phyloP scores from a whole-genome alignment of 1,139 yeast genomes.

The Geotrichum cucujoidarum region DNA sequence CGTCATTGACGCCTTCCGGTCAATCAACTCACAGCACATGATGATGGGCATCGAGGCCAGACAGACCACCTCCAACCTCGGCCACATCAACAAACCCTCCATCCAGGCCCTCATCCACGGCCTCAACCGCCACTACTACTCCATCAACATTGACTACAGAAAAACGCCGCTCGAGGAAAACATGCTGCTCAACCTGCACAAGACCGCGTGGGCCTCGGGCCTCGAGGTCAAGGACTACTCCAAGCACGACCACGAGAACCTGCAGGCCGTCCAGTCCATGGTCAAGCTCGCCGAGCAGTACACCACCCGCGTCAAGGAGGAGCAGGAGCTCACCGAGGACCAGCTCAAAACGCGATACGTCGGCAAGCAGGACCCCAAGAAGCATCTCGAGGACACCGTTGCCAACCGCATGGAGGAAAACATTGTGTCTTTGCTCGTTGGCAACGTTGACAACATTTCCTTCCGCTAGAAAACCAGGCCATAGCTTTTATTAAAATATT shows the following conservation, averaged over 20 bases:
- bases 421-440: slow-evolving; percentile 77
- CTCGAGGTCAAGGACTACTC: slow-evolving; percentile 72
- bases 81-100: slow-evolving; percentile 86
- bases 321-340: slow-evolving; percentile 79
- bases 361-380: slow-evolving; percentile 98
- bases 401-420: slow-evolving; percentile 83
- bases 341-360: slow-evolving; percentile 92
- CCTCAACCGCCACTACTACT: slow-evolving; percentile 92
- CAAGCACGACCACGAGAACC: slow-evolving; percentile 69
- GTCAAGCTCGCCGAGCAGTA: slow-evolving; percentile 88
- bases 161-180: slow-evolving; percentile 90
- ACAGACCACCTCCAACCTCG: slow-evolving; percentile 93
- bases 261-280: slow-evolving; percentile 69
- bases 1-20: slow-evolving; percentile 95
- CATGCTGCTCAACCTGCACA: slow-evolving; percentile 91
- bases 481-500: neutral
- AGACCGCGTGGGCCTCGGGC: slow-evolving; percentile 95
- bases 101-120: slow-evolving; percentile 96
- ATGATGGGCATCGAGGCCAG: slow-evolving; percentile 98
- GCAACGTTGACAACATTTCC: slow-evolving; percentile 75
- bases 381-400: slow-evolving; percentile 88
- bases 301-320: slow-evolving; percentile 88
- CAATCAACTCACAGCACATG: slow-evolving; percentile 69
- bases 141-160: slow-evolving; percentile 89
- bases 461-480: slow-evolving; percentile 30